Evolutionary conservation across 2,329 filamentous ascomycete species (phyloP).

Genomic region (Fusarium algeriense): DNA sequence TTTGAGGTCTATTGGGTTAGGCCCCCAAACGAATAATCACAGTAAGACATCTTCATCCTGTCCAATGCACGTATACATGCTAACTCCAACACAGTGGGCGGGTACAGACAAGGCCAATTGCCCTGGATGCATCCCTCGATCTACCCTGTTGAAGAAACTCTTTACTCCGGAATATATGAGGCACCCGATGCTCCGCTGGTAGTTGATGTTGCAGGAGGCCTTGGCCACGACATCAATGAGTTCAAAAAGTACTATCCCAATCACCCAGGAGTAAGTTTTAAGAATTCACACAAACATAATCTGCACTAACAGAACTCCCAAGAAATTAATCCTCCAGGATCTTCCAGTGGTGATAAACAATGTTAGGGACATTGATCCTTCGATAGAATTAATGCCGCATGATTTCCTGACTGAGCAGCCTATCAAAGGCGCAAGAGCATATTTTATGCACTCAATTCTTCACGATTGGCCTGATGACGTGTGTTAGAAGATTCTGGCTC

Average conservation of each 20-base stretch:
- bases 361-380: neutral
- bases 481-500: neutral
- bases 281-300: neutral
- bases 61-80: neutral
- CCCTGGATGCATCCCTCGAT: neutral
- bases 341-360: neutral
- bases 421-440: neutral
- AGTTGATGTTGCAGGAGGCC: neutral
- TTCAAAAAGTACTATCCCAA: neutral
- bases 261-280: neutral
- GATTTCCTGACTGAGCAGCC: neutral
- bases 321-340: neutral
- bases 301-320: neutral
- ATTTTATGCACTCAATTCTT: neutral
- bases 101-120: neutral
- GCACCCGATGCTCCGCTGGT: neutral
- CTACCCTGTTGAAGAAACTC: neutral
- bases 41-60: neutral
- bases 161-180: neutral
- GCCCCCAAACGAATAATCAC: neutral
- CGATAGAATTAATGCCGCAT: neutral
- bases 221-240: neutral
- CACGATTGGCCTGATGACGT: neutral
- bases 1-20: neutral
- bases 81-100: neutral